These are phyloP conservation scores for Leptographium galeiforme DNA, from an alignment of 2,329 filamentous ascomycete genomes.

Conservation along the genomic window DNA sequence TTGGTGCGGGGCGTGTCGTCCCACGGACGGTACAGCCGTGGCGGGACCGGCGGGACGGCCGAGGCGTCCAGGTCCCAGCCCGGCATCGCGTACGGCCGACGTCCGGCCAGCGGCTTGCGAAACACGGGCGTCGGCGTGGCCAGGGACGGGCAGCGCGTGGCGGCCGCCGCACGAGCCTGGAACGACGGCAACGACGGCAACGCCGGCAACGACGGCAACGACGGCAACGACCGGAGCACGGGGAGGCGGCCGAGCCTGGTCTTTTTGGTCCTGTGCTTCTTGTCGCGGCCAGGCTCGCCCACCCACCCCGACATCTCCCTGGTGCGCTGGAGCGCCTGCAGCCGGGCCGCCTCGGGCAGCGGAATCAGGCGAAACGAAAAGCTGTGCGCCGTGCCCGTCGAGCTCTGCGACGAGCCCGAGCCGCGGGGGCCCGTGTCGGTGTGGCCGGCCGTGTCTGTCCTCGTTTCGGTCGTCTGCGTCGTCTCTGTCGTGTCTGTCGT, in stretches of 20 bases:
- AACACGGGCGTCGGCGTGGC: not conserved
- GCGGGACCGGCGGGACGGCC: too few relatives aligned
- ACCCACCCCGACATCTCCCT: not conserved
- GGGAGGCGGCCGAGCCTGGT: too few relatives aligned
- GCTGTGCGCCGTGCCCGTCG: slow-evolving; percentile 9
- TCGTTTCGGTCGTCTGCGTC: not conserved
- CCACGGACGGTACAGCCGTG: slow-evolving; percentile 13
- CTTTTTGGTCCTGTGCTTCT: too few relatives aligned
- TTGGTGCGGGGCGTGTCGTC: slow-evolving; percentile 6
- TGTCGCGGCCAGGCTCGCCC: too few relatives aligned
- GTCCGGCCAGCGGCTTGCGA: not conserved
- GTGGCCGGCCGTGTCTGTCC: not conserved
- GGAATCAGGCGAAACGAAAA: slow-evolving; percentile 19
- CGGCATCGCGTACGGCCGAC: not conserved
- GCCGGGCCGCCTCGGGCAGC: slow-evolving; percentile 18
- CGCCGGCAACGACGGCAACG: too few relatives aligned
- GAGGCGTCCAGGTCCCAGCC: too few relatives aligned
- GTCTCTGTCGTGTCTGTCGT: not conserved
- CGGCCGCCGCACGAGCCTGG: too few relatives aligned
- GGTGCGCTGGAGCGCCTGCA: slow-evolving; percentile 12
- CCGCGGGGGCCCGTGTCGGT: not conserved
- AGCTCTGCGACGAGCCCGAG: slow-evolving; percentile 8
- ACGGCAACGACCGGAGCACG: too few relatives aligned
- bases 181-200: too few relatives aligned
- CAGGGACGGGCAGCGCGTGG: not conserved